Base-by-base conservation (phyloP, 495 filamentous ascomycete genomes). In the Penicillium pancosmium region DNA sequence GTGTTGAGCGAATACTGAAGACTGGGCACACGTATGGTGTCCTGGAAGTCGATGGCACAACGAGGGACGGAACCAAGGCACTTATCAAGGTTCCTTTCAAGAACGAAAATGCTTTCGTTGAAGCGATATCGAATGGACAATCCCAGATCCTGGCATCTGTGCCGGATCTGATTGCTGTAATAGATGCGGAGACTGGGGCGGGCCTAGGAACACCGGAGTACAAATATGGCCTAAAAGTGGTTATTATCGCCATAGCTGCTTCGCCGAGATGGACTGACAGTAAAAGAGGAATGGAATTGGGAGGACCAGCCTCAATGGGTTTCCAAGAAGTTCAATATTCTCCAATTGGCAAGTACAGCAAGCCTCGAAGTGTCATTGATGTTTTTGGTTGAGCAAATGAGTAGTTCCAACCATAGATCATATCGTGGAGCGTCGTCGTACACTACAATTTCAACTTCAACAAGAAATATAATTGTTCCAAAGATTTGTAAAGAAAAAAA, bases 151-250 rank as follows among this genome's bases (percentile, higher is more conserved):
- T 88, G 10, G 84, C 84, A 0, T 76, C 82, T 2, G 84, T 85
- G 13, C 85, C 86, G 0, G 86, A 88, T 61, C 67, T 89, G 1
- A 85, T 89, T 56, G 70, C 78, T 8, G 78, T 87, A 9, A 77
- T 89, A 25, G 85, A 89, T 56, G 76, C 80, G 8, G 79, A 81
- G 54, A 85, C 81, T 33, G 85, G 85, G 27, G 78, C 80, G 50
- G 82, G 83, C 0, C 72, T 89, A 2, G 86, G 85, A 6, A 82
- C 83, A 6, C 79, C 84, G 1, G 86, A 89, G 63, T 88, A 83
- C 66, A 67, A 80, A 15, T 88, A 85, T 57, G 86, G 86, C 0
- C 63, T 86, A 44, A 68, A 81, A 48, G 84, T 87, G 6, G 73
- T 77, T 12, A 81, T 87, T 0, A 65, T 86, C 11, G 83, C 79